These are phyloP conservation scores for Hericium erinaceus DNA, from an alignment of 768 basidiomycete genomes.

Conservation along the genomic window DNA sequence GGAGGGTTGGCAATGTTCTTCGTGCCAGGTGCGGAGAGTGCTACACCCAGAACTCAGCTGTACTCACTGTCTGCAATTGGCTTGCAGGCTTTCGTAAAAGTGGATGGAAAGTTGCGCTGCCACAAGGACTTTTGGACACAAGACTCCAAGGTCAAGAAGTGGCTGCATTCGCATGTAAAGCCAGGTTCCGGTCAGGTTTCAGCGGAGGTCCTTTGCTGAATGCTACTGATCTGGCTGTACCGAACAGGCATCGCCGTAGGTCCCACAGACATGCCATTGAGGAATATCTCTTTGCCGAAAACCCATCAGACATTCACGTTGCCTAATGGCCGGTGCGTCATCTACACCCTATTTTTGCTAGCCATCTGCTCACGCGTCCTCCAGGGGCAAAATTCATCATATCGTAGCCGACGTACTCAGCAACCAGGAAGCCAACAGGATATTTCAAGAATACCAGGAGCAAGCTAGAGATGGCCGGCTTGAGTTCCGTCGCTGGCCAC, in stretches of 20 bases:
- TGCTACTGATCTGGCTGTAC: not conserved
- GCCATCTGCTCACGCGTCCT: not conserved
- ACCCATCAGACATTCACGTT: constrained; percentile 10
- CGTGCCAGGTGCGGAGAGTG: constrained; percentile 40
- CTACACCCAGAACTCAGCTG: not conserved
- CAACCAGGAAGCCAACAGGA: constrained; percentile 38
- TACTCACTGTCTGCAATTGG: constrained; percentile 2
- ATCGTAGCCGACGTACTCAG: constrained; percentile 29
- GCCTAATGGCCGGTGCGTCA: not conserved
- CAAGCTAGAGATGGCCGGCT: constrained; percentile 49
- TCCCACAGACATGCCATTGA: not conserved
- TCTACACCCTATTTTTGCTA: not conserved
- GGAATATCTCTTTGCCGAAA: not conserved
- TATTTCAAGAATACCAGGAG: constrained; percentile 59
- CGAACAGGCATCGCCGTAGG: constrained; percentile 7
- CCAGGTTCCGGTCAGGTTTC: no score
- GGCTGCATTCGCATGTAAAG: no score
- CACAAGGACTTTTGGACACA: constrained; percentile 32
- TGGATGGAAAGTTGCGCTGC: constrained; percentile 9
- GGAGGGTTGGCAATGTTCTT: constrained; percentile 63
- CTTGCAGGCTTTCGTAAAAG: not conserved
- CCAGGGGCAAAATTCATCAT: constrained; percentile 59
- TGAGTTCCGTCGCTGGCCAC: constrained; percentile 62
- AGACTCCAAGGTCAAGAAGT: constrained; percentile 9
- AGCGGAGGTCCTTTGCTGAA: no score